Percentiles rank a stretch among this genome's conserved stretches.
Conservation (phyloP, 345 rosid species). For the Camelina sativa region DNA sequence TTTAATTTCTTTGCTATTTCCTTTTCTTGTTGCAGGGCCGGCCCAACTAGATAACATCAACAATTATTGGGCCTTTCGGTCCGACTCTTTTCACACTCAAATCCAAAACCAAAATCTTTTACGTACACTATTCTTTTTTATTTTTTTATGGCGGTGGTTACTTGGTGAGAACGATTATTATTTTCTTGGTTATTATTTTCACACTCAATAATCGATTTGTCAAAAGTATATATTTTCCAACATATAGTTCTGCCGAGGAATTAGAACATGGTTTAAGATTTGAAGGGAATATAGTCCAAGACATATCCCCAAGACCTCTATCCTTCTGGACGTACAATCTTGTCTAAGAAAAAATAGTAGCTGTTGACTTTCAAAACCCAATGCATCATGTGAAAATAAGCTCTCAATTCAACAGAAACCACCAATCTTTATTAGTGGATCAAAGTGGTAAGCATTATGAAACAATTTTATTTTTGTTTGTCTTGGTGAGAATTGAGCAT, state of each 20-base stretch:
- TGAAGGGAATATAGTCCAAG: slow-evolving; percentile 16
- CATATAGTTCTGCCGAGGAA: not conserved
- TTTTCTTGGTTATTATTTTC: too few species aligned
- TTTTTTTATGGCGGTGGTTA: too few species aligned
- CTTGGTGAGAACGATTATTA: too few species aligned
- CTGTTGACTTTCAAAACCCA: slow-evolving; percentile 32
- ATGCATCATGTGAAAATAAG: slow-evolving; percentile 19
- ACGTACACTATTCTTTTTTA: too few species aligned
- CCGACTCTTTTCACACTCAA: too few species aligned
- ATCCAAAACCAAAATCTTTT: too few species aligned
- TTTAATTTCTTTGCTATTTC: too few species aligned
- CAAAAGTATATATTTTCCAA: too few species aligned
- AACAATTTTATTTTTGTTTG: slow-evolving; percentile 7
- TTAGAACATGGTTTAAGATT: slow-evolving; percentile 1
- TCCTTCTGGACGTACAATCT: slow-evolving; percentile 5
- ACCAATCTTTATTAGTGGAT: slow-evolving; percentile 34
- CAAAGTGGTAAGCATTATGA: slow-evolving; percentile 42
- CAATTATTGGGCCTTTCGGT: too few species aligned
- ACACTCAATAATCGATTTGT: too few species aligned
- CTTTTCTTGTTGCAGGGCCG: too few species aligned
- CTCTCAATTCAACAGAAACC: slow-evolving; percentile 22
- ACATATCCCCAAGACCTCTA: slow-evolving; percentile 17
- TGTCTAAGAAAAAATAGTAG: slow-evolving; percentile 28
- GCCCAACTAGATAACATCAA: too few species aligned
- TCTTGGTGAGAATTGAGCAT: slow-evolving; percentile 24